Evolutionary conservation across 2,329 filamentous ascomycete genomes (phyloP).

Genomic region (Fusarium domesticum): DNA sequence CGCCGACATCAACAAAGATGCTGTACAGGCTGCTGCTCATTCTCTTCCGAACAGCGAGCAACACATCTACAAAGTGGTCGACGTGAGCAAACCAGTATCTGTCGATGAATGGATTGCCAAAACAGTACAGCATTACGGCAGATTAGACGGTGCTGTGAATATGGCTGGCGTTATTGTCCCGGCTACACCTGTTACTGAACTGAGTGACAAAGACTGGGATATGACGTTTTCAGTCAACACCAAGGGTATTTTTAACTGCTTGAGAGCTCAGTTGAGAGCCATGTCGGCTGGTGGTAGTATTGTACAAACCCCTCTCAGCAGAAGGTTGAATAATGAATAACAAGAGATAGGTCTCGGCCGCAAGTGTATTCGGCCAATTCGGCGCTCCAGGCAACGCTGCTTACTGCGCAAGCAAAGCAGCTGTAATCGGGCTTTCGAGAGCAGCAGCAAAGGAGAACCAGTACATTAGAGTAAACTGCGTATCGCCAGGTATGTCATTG

Average conservation of each 20-base stretch:
- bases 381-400: constrained; percentile 32
- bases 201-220: constrained; percentile 42
- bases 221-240: constrained; percentile 43
- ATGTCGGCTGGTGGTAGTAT: constrained; percentile 28
- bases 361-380: constrained; percentile 33
- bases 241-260: constrained; percentile 48
- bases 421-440: constrained; percentile 30
- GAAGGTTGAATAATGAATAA: constrained; percentile 34
- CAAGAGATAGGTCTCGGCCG: constrained; percentile 25
- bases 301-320: constrained; percentile 13
- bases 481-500: constrained; percentile 10
- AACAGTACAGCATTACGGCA: constrained; percentile 35
- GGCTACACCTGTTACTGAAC: constrained; percentile 29
- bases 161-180: constrained; percentile 28
- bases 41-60: neutral
- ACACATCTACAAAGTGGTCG: constrained; percentile 8
- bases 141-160: constrained; percentile 43
- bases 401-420: constrained; percentile 33
- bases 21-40: neutral
- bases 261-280: constrained; percentile 45
- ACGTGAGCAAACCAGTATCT: constrained; percentile 9
- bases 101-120: constrained; percentile 29
- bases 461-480: constrained; percentile 14
- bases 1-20: constrained; percentile 16
- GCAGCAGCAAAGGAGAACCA: constrained; percentile 30